These are phyloP conservation scores for Melanomma pulvis-pyrius DNA, from an alignment of 495 filamentous ascomycete genomes.

Conservation along the genomic window DNA sequence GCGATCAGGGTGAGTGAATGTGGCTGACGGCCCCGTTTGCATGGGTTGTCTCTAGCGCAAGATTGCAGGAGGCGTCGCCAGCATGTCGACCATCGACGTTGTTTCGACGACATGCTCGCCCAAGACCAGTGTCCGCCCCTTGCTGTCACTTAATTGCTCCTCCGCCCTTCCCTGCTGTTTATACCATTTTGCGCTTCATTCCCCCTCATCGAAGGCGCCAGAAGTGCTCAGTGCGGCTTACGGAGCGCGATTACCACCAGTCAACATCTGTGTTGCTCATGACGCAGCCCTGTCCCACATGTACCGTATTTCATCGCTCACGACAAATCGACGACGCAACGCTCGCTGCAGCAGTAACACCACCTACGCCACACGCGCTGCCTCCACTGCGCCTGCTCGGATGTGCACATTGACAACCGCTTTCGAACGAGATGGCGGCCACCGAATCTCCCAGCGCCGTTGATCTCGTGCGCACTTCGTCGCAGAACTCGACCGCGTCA, in stretches of 20 bases:
- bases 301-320: slow-evolving; percentile 7
- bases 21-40: slow-evolving; percentile 13
- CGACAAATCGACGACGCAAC: slow-evolving; percentile 3
- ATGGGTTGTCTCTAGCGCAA: slow-evolving; percentile 10
- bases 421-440: slow-evolving; percentile 32
- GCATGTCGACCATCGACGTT: slow-evolving; percentile 3
- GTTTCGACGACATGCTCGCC: slow-evolving; percentile 10
- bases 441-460: slow-evolving; percentile 23
- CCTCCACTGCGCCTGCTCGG: neutral
- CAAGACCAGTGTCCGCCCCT: slow-evolving; percentile 13
- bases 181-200: neutral
- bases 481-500: slow-evolving; percentile 38
- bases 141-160: slow-evolving; percentile 20
- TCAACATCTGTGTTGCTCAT: slow-evolving; percentile 8
- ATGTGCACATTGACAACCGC: slow-evolving; percentile 1
- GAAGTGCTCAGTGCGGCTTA: slow-evolving; percentile 13
- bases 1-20: slow-evolving; percentile 4
- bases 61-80: slow-evolving; percentile 20
- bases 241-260: slow-evolving; percentile 4
- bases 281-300: slow-evolving; percentile 34
- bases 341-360: slow-evolving; percentile 2
- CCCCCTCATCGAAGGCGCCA: neutral
- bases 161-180: slow-evolving; percentile 8
- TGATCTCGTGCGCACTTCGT: slow-evolving; percentile 40
- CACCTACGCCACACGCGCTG: neutral